These are phyloP conservation scores for Asterophora parasitica DNA, from an alignment of 768 basidiomycete genomes.

Conservation along the genomic window DNA sequence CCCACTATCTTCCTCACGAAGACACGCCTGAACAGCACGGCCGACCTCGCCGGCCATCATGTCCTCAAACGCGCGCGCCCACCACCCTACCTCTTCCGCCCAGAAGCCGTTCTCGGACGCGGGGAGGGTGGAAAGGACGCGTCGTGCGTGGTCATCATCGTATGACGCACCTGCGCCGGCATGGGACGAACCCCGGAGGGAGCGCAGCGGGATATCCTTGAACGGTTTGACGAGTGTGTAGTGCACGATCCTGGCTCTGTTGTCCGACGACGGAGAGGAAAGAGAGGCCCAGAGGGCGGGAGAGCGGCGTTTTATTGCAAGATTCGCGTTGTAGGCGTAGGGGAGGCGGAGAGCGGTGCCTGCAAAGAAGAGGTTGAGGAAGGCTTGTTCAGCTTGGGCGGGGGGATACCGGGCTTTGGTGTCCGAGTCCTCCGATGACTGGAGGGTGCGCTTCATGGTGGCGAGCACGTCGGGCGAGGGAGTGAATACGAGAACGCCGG, in stretches of 20 bases:
- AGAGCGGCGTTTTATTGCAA: constrained; percentile 31
- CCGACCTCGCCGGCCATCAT: too few relatives aligned
- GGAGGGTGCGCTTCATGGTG: constrained; percentile 24
- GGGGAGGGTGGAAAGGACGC: too few relatives aligned
- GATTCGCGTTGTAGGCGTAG: constrained; percentile 36
- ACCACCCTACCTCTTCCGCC: too few relatives aligned
- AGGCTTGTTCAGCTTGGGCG: constrained; percentile 34
- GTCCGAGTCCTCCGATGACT: background rate
- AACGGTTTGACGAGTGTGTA: constrained; percentile 29
- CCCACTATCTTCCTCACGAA: too few relatives aligned
- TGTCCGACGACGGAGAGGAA: too few relatives aligned
- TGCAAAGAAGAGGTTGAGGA: constrained; percentile 35
- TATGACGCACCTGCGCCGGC: too few relatives aligned
- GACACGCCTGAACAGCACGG: too few relatives aligned
- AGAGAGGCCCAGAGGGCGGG: constrained; percentile 24
- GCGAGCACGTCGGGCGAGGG: constrained; percentile 24
- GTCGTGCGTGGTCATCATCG: too few relatives aligned
- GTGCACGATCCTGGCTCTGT: constrained; percentile 28
- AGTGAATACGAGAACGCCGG: constrained; percentile 33
- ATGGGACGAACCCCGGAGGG: too few relatives aligned
- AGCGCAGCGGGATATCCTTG: background rate
- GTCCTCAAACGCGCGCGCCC: too few relatives aligned
- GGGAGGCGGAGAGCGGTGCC: constrained; percentile 30
- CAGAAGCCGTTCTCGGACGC: too few relatives aligned
- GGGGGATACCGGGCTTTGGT: constrained; percentile 23